Evolutionary conservation across 176 grass and related monocot genomes (phyloP).

Genomic region (Microstegium vimineum): DNA sequence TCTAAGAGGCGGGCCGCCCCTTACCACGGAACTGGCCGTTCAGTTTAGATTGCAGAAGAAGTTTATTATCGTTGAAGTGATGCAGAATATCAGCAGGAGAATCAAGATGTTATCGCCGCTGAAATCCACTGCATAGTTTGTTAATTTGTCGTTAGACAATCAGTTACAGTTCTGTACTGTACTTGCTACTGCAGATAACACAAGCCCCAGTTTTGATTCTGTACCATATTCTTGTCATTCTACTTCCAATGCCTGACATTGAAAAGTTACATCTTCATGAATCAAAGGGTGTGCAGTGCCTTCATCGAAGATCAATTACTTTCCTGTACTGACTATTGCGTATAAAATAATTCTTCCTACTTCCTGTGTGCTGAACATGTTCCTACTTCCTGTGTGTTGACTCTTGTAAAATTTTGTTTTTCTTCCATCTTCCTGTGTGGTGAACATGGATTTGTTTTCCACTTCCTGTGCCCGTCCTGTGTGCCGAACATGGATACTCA

Average conservation of each 20-base stretch:
- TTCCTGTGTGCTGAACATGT: not conserved
- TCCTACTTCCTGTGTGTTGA: not conserved
- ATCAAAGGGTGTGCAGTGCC: not conserved
- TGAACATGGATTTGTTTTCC: too few relatives aligned
- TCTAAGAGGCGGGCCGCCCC: conserved; percentile 41
- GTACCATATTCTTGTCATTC: not conserved
- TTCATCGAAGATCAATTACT: not conserved
- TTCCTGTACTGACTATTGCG: not conserved
- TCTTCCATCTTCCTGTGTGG: too few relatives aligned
- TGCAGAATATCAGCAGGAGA: conserved; percentile 66
- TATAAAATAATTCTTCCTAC: not conserved
- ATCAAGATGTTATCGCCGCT: conserved; percentile 53
- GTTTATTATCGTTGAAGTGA: conserved; percentile 62
- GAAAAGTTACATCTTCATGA: not conserved
- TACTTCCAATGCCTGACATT: not conserved
- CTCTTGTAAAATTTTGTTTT: too few relatives aligned
- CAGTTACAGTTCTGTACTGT: not conserved
- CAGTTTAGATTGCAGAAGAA: conserved; percentile 93
- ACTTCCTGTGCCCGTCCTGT: too few relatives aligned
- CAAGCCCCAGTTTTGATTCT: conserved; percentile 7
- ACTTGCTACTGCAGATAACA: not conserved
- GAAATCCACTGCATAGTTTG: conserved; percentile 33
- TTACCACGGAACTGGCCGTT: conserved; percentile 63
- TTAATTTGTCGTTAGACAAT: not conserved
- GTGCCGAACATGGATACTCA: not conserved